phyloP scores from a whole-genome alignment of 2,329 filamentous ascomycete species.

The Bretziella fagacearum region DNA sequence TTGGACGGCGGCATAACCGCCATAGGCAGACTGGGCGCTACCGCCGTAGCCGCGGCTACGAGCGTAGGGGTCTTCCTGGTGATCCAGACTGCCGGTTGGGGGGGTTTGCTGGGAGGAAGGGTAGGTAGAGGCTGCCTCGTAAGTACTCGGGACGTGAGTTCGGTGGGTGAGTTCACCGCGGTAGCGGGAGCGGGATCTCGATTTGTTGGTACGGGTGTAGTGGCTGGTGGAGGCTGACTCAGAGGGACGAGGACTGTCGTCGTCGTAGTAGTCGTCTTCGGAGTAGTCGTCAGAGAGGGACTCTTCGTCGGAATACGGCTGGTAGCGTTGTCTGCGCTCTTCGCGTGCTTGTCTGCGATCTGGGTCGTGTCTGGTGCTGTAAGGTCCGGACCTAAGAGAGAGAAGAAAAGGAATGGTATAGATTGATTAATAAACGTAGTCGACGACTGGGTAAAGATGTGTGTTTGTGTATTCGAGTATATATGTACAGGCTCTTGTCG shows the following conservation, averaged over 20 bases:
- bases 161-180: slow-evolving; percentile 2
- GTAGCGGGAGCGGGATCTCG: slow-evolving; percentile 22
- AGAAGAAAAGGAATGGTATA: neutral
- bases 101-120: slow-evolving; percentile 24
- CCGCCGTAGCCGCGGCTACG: slow-evolving; percentile 23
- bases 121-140: slow-evolving; percentile 11
- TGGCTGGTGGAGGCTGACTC: slow-evolving; percentile 1
- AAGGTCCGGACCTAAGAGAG: neutral
- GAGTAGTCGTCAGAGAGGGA: neutral
- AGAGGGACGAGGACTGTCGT: neutral
- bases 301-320: neutral
- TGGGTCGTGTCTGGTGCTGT: neutral
- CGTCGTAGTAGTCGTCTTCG: neutral
- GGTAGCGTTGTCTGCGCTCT: neutral
- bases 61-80: slow-evolving; percentile 42
- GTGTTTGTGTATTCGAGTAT: neutral
- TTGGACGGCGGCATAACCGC: slow-evolving; percentile 2
- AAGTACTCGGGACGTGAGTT: slow-evolving; percentile 2
- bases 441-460: neutral
- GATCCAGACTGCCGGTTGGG: slow-evolving; percentile 44
- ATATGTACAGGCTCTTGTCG: neutral
- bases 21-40: slow-evolving; percentile 1
- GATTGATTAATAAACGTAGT: neutral
- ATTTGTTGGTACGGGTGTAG: neutral
- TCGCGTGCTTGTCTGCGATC: neutral